Evolutionary conservation across 306 rosid species (phyloP).

Genomic region (Sophora flavescens): DNA sequence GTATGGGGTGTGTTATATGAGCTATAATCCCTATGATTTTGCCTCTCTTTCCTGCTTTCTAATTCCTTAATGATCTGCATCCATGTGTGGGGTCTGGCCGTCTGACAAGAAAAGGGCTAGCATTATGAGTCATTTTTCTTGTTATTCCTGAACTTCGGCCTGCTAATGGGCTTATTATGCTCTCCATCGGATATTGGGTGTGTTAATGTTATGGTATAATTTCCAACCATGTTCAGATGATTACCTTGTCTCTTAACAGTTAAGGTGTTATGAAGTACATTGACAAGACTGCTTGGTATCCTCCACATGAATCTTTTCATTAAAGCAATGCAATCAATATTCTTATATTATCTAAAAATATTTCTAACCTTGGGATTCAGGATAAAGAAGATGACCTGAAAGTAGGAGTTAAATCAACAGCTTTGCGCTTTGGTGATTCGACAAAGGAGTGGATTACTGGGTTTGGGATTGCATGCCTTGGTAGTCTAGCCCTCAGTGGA

Average conservation of each 20-base stretch:
- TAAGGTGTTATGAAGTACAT: constrained; percentile 9
- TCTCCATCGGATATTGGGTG: constrained; percentile 10
- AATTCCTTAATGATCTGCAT: constrained; percentile 12
- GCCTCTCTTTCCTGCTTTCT: not conserved
- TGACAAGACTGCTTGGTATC: constrained; percentile 26
- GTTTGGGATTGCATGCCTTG: constrained; percentile 78
- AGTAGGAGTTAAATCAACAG: constrained; percentile 97
- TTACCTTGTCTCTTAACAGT: constrained; percentile 20
- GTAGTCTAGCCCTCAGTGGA: constrained; percentile 82
- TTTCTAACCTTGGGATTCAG: constrained; percentile 56
- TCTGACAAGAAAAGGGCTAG: constrained; percentile 19
- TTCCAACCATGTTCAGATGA: constrained; percentile 38
- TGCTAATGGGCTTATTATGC: constrained; percentile 2
- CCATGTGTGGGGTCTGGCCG: not conserved
- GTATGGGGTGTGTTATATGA: constrained; percentile 58
- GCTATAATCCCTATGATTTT: constrained; percentile 23
- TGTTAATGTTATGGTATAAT: constrained; percentile 6
- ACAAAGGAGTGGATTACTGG: constrained; percentile 83
- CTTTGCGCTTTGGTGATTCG: constrained; percentile 86
- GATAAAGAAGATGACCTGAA: constrained; percentile 92
- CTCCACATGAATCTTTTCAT: constrained; percentile 35
- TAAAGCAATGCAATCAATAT: constrained; percentile 35
- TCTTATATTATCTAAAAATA: constrained; percentile 23
- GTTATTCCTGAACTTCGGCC: constrained; percentile 20
- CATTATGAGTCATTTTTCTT: constrained; percentile 19